These are phyloP conservation scores for Litsea cubeba DNA, from an alignment of 164 flowering plant genomes.

Conservation along the genomic window DNA sequence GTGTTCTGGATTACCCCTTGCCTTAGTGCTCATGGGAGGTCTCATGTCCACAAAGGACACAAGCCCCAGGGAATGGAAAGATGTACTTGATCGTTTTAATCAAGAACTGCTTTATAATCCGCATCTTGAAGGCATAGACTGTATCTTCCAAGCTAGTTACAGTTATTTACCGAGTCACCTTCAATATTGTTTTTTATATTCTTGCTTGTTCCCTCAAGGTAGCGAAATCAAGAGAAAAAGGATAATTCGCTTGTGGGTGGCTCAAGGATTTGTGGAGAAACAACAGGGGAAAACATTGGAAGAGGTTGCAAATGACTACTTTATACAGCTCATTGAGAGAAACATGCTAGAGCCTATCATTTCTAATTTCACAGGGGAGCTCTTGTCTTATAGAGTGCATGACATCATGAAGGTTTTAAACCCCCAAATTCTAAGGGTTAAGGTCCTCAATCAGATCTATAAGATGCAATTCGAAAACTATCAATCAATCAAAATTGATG, in stretches of 20 bases:
- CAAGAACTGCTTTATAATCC: neutral
- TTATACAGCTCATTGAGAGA: constrained; percentile 34
- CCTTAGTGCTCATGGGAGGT: constrained; percentile 2
- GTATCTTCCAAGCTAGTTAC: neutral
- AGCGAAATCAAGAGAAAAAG: constrained; percentile 26
- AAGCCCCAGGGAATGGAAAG: neutral
- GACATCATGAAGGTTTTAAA: too few species aligned
- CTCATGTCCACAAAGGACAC: neutral
- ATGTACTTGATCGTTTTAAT: neutral
- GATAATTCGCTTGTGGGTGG: constrained; percentile 48
- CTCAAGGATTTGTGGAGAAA: constrained; percentile 40
- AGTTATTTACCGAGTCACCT: neutral
- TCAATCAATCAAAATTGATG: too few species aligned
- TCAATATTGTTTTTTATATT: constrained; percentile 15
- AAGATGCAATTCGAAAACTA: too few species aligned
- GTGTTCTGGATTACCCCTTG: constrained; percentile 3
- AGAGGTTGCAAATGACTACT: constrained; percentile 42
- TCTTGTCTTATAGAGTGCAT: constrained; percentile 28
- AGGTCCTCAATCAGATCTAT: too few species aligned
- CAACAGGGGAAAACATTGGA: constrained; percentile 30
- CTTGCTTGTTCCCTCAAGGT: constrained; percentile 34
- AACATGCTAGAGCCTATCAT: constrained; percentile 25
- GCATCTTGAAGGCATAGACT: neutral
- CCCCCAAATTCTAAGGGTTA: too few species aligned
- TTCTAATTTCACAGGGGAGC: neutral